These are phyloP conservation scores for Xylaria sp. DNA, from an alignment of 2,329 filamentous ascomycete species.

Conservation along the genomic window DNA sequence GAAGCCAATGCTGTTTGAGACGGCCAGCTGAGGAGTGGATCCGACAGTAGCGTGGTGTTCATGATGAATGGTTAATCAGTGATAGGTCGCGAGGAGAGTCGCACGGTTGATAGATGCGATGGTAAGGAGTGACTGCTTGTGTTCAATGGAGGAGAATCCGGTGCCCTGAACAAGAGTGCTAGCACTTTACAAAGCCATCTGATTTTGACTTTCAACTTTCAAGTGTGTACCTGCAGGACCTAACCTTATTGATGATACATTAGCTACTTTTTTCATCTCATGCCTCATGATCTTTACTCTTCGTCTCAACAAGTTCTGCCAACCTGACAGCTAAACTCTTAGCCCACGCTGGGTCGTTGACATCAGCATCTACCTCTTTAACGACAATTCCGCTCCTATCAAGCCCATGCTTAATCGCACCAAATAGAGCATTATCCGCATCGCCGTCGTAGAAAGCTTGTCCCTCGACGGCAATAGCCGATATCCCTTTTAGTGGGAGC, in stretches of 20 bases:
- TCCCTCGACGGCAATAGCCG: conserved; percentile 65
- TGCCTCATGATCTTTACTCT: conserved; percentile 5
- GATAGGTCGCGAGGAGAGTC: conserved; percentile 4
- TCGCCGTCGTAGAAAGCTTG: conserved; percentile 63
- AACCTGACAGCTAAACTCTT: conserved; percentile 42
- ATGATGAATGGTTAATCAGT: conserved; percentile 23
- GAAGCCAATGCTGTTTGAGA: conserved; percentile 2
- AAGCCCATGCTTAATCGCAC: conserved; percentile 61
- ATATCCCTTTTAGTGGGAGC: conserved; percentile 70
- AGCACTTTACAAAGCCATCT: conserved; percentile 1
- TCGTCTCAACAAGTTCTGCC: conserved; percentile 36
- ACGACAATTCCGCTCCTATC: conserved; percentile 60
- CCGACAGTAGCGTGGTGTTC: conserved; percentile 15
- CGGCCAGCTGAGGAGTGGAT: conserved; percentile 7
- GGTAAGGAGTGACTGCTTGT: background rate
- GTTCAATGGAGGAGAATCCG: background rate
- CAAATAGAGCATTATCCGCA: conserved; percentile 63
- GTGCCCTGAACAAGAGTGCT: conserved; percentile 2
- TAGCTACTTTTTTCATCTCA: too few relatives aligned
- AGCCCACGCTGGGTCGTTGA: conserved; percentile 60
- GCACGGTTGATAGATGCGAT: background rate
- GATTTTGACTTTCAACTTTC: background rate
- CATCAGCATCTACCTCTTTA: conserved; percentile 59
- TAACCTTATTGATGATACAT: too few relatives aligned
- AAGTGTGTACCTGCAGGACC: background rate